Evolutionary conservation across 1,139 yeast species (phyloP).

Genomic region (Hansenula lynferdii): DNA sequence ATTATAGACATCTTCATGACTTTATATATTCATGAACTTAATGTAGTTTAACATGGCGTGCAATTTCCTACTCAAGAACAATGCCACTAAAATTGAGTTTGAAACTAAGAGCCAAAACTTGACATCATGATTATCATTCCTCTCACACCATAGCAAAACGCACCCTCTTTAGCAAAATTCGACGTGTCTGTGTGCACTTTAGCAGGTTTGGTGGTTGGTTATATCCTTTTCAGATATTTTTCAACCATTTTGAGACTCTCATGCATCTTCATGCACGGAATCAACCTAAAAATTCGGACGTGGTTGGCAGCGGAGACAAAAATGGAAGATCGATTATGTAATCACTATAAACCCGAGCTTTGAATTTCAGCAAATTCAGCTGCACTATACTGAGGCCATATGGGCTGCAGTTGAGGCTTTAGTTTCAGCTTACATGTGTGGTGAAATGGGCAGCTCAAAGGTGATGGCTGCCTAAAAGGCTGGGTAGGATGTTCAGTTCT

Average conservation of each 20-base stretch:
- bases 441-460: not conserved
- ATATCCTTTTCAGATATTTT: not conserved
- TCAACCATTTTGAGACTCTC: not conserved
- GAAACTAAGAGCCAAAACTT: not conserved
- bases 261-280: not conserved
- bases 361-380: not conserved
- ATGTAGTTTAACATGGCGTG: not conserved
- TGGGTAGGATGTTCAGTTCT: not conserved
- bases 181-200: too few relatives aligned
- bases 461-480: not conserved
- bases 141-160: too few relatives aligned
- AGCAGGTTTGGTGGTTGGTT: constrained; percentile 3
- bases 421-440: too few relatives aligned
- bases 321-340: constrained; percentile 1
- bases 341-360: not conserved
- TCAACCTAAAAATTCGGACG: not conserved
- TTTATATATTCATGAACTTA: not conserved
- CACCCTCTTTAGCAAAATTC: too few relatives aligned
- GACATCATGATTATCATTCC: too few relatives aligned
- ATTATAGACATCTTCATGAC: not conserved
- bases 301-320: constrained; percentile 1
- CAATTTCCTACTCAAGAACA: not conserved
- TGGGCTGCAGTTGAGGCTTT: too few relatives aligned
- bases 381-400: too few relatives aligned
- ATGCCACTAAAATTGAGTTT: not conserved